These are phyloP conservation scores for Tricholoma flavovirens DNA, from an alignment of 768 basidiomycete genomes.

Conservation along the genomic window DNA sequence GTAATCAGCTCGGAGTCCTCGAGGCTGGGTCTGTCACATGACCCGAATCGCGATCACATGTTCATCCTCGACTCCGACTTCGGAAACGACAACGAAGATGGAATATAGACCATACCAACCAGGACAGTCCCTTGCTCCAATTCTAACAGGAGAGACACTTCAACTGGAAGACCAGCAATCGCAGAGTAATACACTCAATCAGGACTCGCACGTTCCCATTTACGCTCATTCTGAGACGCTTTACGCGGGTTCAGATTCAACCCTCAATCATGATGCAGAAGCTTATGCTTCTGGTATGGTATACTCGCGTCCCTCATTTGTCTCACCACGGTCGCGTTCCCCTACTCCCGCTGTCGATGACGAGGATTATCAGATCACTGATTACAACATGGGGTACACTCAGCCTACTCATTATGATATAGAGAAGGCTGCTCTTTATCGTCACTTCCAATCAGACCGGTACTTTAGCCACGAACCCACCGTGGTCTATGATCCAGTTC, in stretches of 20 bases:
- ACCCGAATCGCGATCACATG: not conserved
- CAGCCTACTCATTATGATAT: slow-evolving; percentile 26
- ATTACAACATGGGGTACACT: slow-evolving; percentile 41
- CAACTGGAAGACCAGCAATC: slow-evolving; percentile 38
- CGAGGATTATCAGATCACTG: slow-evolving; percentile 61
- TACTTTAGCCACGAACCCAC: slow-evolving; percentile 15
- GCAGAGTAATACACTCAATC: slow-evolving; percentile 19
- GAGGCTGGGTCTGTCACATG: not conserved
- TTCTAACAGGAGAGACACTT: slow-evolving; percentile 60
- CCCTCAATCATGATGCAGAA: slow-evolving; percentile 60
- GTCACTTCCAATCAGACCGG: slow-evolving; percentile 13
- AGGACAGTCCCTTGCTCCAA: slow-evolving; percentile 55
- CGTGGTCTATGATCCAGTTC: slow-evolving; percentile 36
- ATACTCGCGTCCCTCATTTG: slow-evolving; percentile 42
- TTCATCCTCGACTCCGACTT: not conserved
- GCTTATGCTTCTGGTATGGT: slow-evolving; percentile 64
- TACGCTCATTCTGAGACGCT: slow-evolving; percentile 25
- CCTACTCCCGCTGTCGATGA: slow-evolving; percentile 73
- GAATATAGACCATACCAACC: slow-evolving; percentile 49
- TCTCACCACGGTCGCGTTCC: slow-evolving; percentile 61
- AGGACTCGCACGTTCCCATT: too few species aligned
- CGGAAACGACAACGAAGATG: not conserved
- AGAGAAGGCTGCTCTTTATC: slow-evolving; percentile 31
- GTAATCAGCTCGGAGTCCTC: too few species aligned
- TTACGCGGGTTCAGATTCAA: slow-evolving; percentile 35